A percentile compares a stretch with the other conserved stretches of the same genome.
These are phyloP conservation scores for Peronospora belbahrii DNA, from an alignment of 352 stramenopile species.

Conservation along the genomic window DNA sequence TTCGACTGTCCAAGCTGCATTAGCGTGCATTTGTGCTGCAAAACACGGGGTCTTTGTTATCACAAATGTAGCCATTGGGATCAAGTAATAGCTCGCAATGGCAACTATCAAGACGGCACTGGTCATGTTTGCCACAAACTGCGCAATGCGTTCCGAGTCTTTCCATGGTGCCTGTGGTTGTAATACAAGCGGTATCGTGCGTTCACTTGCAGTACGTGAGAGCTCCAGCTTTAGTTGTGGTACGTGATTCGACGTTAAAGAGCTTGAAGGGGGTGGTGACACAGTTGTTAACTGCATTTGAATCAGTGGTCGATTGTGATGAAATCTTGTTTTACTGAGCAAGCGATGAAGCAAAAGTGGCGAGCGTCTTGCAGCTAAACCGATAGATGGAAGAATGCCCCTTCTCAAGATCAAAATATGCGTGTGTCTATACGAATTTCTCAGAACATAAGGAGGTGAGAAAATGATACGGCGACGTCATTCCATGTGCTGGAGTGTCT, in stretches of 20 bases:
- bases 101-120: conserved; percentile 46
- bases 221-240: conserved; percentile 14
- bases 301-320: no score
- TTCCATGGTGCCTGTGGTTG: conserved; percentile 44
- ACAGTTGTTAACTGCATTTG: no score
- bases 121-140: conserved; percentile 58
- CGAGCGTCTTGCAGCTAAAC: conserved; percentile 7
- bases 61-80: conserved; percentile 24
- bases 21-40: conserved; percentile 15
- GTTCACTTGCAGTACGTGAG: conserved; percentile 10
- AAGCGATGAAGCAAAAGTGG: no score
- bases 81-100: conserved; percentile 39
- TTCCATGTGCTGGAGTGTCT: no score
- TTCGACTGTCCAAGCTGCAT: conserved; percentile 14
- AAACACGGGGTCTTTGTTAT: conserved; percentile 33
- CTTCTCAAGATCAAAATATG: conserved; percentile 28
- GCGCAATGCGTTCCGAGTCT: conserved; percentile 53
- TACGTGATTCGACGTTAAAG: background rate
- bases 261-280: conserved; percentile 1
- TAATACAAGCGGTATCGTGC: conserved; percentile 4
- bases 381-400: background rate
- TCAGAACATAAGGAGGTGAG: no score
- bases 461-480: no score
- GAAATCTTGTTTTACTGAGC: no score
- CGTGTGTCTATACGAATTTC: no score